Percentiles rank a stretch among this genome's conserved stretches.
Conservation (phyloP, 805 yeast species). For the Suhomyces vadensis region DNA sequence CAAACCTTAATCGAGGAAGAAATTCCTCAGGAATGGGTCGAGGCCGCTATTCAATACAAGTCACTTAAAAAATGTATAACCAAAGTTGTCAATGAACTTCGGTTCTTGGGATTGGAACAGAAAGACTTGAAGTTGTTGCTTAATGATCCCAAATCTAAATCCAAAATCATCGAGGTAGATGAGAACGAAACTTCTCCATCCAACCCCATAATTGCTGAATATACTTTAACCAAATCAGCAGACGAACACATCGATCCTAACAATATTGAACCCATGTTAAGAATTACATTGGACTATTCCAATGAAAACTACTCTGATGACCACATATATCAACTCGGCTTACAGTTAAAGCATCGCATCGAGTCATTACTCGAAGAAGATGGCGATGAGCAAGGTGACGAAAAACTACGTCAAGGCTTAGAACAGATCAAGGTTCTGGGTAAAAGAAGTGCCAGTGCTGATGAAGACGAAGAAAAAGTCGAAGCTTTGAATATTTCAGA, state of each 20-base stretch:
- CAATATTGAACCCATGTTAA: slow-evolving; percentile 39
- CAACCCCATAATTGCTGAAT: slow-evolving; percentile 45
- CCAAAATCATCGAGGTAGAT: slow-evolving; percentile 32
- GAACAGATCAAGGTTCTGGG: neutral
- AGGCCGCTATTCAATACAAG: slow-evolving; percentile 70
- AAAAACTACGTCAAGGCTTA: neutral
- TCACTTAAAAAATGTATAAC: slow-evolving; percentile 66
- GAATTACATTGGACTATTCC: slow-evolving; percentile 37
- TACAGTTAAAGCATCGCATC: slow-evolving; percentile 28
- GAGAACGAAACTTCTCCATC: slow-evolving; percentile 33
- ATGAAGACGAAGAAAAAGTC: neutral
- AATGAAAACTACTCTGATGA: slow-evolving; percentile 31
- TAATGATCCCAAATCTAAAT: slow-evolving; percentile 24
- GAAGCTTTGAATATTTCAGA: too few relatives aligned
- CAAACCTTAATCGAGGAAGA: slow-evolving; percentile 59
- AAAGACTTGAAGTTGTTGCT: slow-evolving; percentile 41
- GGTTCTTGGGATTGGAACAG: slow-evolving; percentile 55
- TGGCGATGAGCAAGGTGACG: slow-evolving; percentile 17
- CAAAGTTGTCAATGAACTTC: slow-evolving; percentile 63
- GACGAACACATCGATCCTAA: slow-evolving; percentile 14
- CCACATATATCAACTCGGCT: slow-evolving; percentile 32
- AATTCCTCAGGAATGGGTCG: slow-evolving; percentile 68
- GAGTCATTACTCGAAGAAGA: slow-evolving; percentile 24
- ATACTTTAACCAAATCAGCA: slow-evolving; percentile 35
- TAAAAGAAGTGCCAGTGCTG: neutral